Evolutionary conservation across 2,329 filamentous ascomycete genomes (phyloP).

Genomic region (Cladophialophora exuberans): DNA sequence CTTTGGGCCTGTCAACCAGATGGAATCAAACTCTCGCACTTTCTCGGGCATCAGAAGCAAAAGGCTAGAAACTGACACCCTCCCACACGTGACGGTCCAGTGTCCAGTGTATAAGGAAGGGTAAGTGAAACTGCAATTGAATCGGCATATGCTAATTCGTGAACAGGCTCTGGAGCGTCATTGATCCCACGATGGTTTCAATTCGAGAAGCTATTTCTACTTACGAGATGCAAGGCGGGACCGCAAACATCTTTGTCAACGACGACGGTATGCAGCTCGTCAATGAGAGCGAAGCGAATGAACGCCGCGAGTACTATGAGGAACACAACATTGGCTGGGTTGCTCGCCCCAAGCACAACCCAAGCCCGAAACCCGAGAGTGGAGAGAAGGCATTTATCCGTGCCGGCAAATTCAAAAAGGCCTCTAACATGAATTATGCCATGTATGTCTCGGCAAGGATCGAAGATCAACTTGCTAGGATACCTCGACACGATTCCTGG

Average conservation of each 20-base stretch:
- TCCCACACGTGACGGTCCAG: conserved; percentile 70
- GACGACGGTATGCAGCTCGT: conserved; percentile 46
- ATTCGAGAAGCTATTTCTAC: conserved; percentile 62
- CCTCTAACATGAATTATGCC: conserved; percentile 76
- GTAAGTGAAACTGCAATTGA: background rate
- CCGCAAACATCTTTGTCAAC: conserved; percentile 43
- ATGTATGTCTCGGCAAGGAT: conserved; percentile 64
- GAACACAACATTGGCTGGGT: conserved; percentile 56
- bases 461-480: conserved; percentile 57
- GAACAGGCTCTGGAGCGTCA: conserved; percentile 59
- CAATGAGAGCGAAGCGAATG: conserved; percentile 46
- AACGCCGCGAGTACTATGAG: conserved; percentile 52
- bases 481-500: conserved; percentile 29
- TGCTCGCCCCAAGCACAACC: conserved; percentile 50
- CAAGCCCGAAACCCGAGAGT: conserved; percentile 46
- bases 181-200: conserved; percentile 60
- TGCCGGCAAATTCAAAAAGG: conserved; percentile 71
- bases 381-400: conserved; percentile 38
- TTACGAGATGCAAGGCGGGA: conserved; percentile 57
- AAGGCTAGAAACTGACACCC: conserved; percentile 33
- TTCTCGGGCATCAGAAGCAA: conserved; percentile 40
- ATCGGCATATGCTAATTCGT: background rate
- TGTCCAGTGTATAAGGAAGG: conserved; percentile 90
- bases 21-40: conserved; percentile 49
- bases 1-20: conserved; percentile 48